phyloP scores from a whole-genome alignment of 371 early-diverging fungal species.

The Lichtheimia hyalospora region DNA sequence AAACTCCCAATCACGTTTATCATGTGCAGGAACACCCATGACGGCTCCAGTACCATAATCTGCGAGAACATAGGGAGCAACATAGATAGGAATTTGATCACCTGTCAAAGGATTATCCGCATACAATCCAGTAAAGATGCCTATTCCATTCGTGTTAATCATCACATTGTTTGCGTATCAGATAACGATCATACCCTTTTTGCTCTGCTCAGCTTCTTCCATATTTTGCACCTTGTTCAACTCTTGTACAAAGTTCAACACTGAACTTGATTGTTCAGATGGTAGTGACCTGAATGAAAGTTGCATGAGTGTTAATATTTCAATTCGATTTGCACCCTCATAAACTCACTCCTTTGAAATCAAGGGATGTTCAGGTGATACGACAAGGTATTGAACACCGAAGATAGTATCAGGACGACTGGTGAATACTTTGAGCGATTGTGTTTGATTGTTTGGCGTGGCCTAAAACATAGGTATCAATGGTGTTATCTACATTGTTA shows the following conservation, averaged over 20 bases:
- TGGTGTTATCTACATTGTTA: neutral
- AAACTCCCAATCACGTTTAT: slow-evolving; percentile 76
- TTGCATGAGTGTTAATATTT: neutral
- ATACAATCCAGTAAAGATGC: slow-evolving; percentile 68
- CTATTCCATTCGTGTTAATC: slow-evolving; percentile 12
- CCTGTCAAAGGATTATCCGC: slow-evolving; percentile 68
- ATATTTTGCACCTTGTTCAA: slow-evolving; percentile 45
- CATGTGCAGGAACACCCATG: slow-evolving; percentile 89
- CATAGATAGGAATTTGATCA: slow-evolving; percentile 70
- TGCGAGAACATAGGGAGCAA: slow-evolving; percentile 76
- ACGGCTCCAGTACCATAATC: slow-evolving; percentile 87
- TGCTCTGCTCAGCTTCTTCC: slow-evolving; percentile 49
- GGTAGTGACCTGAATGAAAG: slow-evolving; percentile 40
- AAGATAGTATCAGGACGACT: slow-evolving; percentile 78
- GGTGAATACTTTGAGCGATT: slow-evolving; percentile 71
- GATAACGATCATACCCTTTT: slow-evolving; percentile 28
- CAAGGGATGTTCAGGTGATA: slow-evolving; percentile 71
- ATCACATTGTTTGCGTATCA: neutral
- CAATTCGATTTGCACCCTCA: neutral
- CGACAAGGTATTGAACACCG: slow-evolving; percentile 77
- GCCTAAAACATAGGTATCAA: neutral
- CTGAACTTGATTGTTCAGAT: slow-evolving; percentile 38
- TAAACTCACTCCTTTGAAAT: slow-evolving; percentile 31
- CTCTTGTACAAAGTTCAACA: slow-evolving; percentile 55
- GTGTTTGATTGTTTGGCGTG: neutral